Conservation (phyloP, 2,329 filamentous ascomycete species). For the Aspergillus latus region DNA sequence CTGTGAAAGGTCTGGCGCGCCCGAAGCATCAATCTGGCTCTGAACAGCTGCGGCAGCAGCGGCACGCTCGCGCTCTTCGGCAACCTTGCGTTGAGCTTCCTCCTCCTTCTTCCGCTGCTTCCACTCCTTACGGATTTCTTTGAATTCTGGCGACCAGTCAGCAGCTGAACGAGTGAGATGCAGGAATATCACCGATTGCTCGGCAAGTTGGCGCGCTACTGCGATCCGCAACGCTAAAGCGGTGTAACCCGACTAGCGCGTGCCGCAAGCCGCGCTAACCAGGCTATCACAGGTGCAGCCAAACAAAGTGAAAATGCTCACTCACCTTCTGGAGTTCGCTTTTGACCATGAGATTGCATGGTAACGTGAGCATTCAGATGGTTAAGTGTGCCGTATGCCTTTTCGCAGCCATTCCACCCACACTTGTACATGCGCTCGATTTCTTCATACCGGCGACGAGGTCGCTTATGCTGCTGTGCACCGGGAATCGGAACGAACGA, state of each 20-base stretch:
- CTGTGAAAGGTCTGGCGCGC: slow-evolving; percentile 50
- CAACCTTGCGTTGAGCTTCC: slow-evolving; percentile 82
- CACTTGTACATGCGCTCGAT: slow-evolving; percentile 99
- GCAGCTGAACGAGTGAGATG: slow-evolving; percentile 2
- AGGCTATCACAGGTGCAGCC: slow-evolving; percentile 39
- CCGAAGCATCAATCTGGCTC: slow-evolving; percentile 48
- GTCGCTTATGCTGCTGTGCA: slow-evolving; percentile 94
- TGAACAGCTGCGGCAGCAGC: slow-evolving; percentile 55
- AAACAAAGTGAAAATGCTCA: slow-evolving; percentile 10
- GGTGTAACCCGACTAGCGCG: slow-evolving; percentile 50
- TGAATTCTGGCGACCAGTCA: slow-evolving; percentile 71
- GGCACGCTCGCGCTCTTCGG: slow-evolving; percentile 78
- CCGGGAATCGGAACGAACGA: slow-evolving; percentile 97
- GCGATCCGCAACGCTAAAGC: slow-evolving; percentile 53
- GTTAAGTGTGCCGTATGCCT: slow-evolving; percentile 96
- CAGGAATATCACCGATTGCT: slow-evolving; percentile 27
- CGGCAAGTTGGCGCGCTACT: slow-evolving; percentile 52
- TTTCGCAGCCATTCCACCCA: slow-evolving; percentile 97
- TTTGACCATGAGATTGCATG: slow-evolving; percentile 94
- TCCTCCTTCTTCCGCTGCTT: slow-evolving; percentile 99
- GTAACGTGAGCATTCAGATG: slow-evolving; percentile 98
- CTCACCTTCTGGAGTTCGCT: slow-evolving; percentile 96
- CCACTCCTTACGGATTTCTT: slow-evolving; percentile 98
- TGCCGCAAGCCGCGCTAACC: slow-evolving; percentile 39
- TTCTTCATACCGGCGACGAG: slow-evolving; percentile 90